A percentile compares a stretch with the other conserved stretches of the same genome.
These are phyloP conservation scores for Penicillium sp. DNA, from an alignment of 2,329 filamentous ascomycete genomes.

Conservation along the genomic window DNA sequence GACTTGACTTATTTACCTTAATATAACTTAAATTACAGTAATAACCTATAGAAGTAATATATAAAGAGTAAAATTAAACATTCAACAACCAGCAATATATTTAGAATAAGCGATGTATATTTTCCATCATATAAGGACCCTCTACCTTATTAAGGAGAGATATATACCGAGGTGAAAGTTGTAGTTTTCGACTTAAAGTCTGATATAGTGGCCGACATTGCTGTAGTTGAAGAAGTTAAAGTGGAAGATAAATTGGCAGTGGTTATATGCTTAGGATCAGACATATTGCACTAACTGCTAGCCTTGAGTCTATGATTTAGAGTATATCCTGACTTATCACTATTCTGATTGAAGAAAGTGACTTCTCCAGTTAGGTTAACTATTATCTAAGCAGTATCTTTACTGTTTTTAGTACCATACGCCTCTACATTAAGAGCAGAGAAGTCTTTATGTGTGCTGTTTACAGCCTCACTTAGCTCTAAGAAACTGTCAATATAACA, in stretches of 20 bases:
- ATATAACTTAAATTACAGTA: not conserved
- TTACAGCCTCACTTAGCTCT: too few relatives aligned
- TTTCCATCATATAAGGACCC: not conserved
- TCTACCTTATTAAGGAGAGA: not conserved
- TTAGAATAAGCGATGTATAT: not conserved
- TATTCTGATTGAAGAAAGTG: conserved; percentile 12
- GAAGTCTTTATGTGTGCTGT: too few relatives aligned
- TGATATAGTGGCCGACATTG: not conserved
- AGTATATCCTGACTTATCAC: conserved; percentile 5
- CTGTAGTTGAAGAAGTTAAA: not conserved
- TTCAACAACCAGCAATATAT: not conserved
- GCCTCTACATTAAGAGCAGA: too few relatives aligned
- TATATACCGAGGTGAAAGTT: not conserved
- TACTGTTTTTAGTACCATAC: conserved; percentile 7
- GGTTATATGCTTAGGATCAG: not conserved
- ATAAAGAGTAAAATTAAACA: not conserved
- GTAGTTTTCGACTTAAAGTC: not conserved
- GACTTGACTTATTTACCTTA: not conserved
- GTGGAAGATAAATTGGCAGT: not conserved
- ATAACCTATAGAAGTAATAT: not conserved
- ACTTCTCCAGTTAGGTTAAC: conserved; percentile 8
- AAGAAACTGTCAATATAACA: too few relatives aligned
- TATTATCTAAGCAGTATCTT: conserved; percentile 7
- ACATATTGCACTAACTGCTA: conserved; percentile 8
- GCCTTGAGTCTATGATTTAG: conserved; percentile 7